phyloP scores from a whole-genome alignment of 1,139 yeast genomes.

The Barnettozyma hawaiiensis region DNA sequence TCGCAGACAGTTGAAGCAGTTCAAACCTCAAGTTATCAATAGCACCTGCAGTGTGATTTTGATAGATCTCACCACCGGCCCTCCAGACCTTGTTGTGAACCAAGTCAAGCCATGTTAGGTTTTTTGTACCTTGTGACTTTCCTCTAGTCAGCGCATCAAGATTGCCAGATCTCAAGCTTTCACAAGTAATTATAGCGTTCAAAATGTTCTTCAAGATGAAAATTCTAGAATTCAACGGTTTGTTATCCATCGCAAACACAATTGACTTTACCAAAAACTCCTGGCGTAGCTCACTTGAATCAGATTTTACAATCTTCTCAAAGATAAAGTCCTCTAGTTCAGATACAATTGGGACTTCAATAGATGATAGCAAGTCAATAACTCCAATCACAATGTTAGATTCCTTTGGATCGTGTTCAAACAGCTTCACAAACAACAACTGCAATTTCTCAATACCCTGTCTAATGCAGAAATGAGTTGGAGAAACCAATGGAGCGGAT shows the following conservation, averaged over 20 bases:
- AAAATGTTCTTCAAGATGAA: slow-evolving; percentile 60
- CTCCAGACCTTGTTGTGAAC: slow-evolving; percentile 72
- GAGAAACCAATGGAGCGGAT: slow-evolving; percentile 46
- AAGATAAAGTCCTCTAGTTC: slow-evolving; percentile 55
- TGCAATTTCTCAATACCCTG: slow-evolving; percentile 67
- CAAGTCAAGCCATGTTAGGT: slow-evolving; percentile 56
- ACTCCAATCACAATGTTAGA: slow-evolving; percentile 40
- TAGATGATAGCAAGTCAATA: slow-evolving; percentile 43
- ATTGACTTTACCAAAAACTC: slow-evolving; percentile 49
- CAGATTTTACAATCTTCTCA: slow-evolving; percentile 47
- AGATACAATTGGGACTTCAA: slow-evolving; percentile 43
- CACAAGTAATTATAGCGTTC: slow-evolving; percentile 61
- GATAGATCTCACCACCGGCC: slow-evolving; percentile 47
- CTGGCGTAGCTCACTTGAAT: slow-evolving; percentile 43
- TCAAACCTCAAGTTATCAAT: slow-evolving; percentile 75
- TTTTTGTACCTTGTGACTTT: slow-evolving; percentile 24
- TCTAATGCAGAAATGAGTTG: slow-evolving; percentile 66
- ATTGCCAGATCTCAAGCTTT: slow-evolving; percentile 47
- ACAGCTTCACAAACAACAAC: slow-evolving; percentile 42
- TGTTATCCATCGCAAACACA: slow-evolving; percentile 40
- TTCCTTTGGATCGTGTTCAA: slow-evolving; percentile 35
- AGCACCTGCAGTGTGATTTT: slow-evolving; percentile 60
- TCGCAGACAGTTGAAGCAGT: slow-evolving; percentile 73
- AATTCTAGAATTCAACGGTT: slow-evolving; percentile 50
- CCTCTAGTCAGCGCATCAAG: slow-evolving; percentile 43